Evolutionary conservation across 2,329 filamentous ascomycete genomes (phyloP), one percentile per base, ranked within the genome.

Genomic region (Lachnellula willkommii): DNA sequence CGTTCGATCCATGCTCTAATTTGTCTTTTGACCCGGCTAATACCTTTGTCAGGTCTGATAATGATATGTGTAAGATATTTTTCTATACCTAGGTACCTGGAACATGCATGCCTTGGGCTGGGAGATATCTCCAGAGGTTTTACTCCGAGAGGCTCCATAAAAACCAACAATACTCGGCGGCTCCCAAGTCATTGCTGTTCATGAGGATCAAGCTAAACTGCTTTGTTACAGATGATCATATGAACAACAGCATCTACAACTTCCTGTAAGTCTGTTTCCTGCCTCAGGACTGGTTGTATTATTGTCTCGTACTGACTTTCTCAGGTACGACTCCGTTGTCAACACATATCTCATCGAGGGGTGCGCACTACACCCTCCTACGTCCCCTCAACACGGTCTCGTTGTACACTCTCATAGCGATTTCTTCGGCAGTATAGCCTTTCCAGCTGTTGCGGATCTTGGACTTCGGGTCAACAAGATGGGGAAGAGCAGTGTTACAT

Each of bases 241-340:
- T 95, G 78, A 96, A 96, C 75, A 96, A 95, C 69, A 88, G 85
- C 42, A 80, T 94, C 53, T 96, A 96, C 73, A 89, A 89, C 66
- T 87, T 88, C 60, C 79, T 95, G 79, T 85, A 71, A 69, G 77
- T 17, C 63, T n/a, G 50, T 36, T 56, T 54, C 36, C 43, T 59
- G 32, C 22, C 3, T 9, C 11, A 32, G 28, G 11, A 32, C 12
- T 11, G 28, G 28, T 9, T 32, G 9, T 12, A 32, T 12, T 4
- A 32, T 12, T 4, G 12, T 28, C 4, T 11, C 20, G 20, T 36
- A 20, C 43, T 52, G 49, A 59, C 56, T 35, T 17, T 50, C 12
- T 17, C 65, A 86, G 84, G 55, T 94, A 95, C 71, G 93, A 97
- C 75, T 92, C 89, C 1, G 83, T 95, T 56, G 84, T 95, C 69